Base-by-base conservation (phyloP, 306 rosid genomes). In the Acacia crassicarpa region DNA sequence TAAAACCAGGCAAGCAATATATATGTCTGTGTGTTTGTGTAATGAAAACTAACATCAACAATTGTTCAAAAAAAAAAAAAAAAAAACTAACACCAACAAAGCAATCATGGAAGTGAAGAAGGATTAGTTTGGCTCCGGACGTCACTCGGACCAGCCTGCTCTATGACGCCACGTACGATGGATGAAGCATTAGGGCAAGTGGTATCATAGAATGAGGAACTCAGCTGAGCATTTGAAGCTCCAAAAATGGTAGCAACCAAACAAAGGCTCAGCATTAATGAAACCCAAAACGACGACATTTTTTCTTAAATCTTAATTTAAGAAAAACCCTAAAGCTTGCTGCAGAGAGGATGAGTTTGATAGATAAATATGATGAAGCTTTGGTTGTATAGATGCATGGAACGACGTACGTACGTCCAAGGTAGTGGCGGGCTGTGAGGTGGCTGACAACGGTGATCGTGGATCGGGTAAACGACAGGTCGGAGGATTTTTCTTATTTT, bases 81-180 rank as follows among this genome's bases (percentile, higher is more conserved):
- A n/a, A n/a, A n/a, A n/a, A n/a, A n/a, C n/a, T n/a, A n/a, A n/a
- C n/a, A n/a, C n/a, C n/a, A n/a, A n/a, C n/a, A n/a, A n/a, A 66
- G 71, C 71, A 66, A 17, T 66, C 71, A 16, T 66, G 71, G 25
- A 66, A 66, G 23, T 66, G 71, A 16, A 66, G 71, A 3, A 45
- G 71, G 17, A 58, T 58, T 53, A 56, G 79, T 40, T 75, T 75
- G 68, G 79, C 79, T 19, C 79, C 79, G 41, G 30, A 75, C 79
- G 43, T 75, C 79, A 22, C n/a, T 75, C 7, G 5, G 69, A 38
- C 69, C 69, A 22, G 79, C 79, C 35, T 75, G 79, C 53, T 56
- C 32, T 2, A 75, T 56, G 45, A 75, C 79, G 23, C 51, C 51
- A 23, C 67, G 35, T 10, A 75, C 79, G 5, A 75, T 8, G 35